Percentiles rank a stretch among this genome's conserved stretches.
These are phyloP conservation scores for Phoenix dactylifera DNA, from an alignment of 176 grass and related monocot species.

Conservation along the genomic window DNA sequence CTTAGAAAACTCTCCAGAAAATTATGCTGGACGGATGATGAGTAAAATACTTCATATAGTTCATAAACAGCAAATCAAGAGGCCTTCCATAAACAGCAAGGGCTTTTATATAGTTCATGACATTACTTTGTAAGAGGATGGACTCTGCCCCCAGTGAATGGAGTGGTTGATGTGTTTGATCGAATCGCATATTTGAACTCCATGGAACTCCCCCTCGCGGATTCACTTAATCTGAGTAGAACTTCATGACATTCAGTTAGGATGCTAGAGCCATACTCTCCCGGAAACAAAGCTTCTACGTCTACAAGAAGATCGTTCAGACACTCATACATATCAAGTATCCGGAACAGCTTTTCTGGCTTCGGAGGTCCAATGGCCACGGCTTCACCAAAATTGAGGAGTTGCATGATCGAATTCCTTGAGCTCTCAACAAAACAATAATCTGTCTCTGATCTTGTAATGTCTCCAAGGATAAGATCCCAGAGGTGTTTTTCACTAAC, in stretches of 20 bases:
- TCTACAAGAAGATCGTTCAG: conserved; percentile 48
- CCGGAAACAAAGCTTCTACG: conserved; percentile 51
- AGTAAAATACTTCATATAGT: conserved; percentile 6
- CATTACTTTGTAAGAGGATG: conserved; percentile 90
- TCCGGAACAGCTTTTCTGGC: conserved; percentile 68
- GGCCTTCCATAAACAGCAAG: conserved; percentile 60
- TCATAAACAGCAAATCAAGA: conserved; percentile 62
- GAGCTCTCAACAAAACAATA: conserved; percentile 81
- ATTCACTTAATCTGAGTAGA: conserved; percentile 53
- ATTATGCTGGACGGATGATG: too few relatives aligned
- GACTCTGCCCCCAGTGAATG: conserved; percentile 43
- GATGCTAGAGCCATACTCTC: conserved; percentile 36
- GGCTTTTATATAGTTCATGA: conserved; percentile 90
- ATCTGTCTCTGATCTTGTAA: conserved; percentile 43
- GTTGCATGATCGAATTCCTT: conserved; percentile 50
- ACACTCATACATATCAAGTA: conserved; percentile 77
- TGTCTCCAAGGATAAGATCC: conserved; percentile 61
- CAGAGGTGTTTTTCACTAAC: conserved; percentile 65
- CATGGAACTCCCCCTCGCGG: conserved; percentile 37
- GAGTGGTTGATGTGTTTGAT: conserved; percentile 47
- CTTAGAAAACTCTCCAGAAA: too few relatives aligned
- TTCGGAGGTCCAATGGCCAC: conserved; percentile 53
- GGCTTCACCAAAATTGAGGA: conserved; percentile 53
- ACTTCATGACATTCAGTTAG: conserved; percentile 73
- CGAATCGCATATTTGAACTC: conserved; percentile 64